phyloP scores from a whole-genome alignment of 2,329 filamentous ascomycete species.

The Neospermospora avenae region DNA sequence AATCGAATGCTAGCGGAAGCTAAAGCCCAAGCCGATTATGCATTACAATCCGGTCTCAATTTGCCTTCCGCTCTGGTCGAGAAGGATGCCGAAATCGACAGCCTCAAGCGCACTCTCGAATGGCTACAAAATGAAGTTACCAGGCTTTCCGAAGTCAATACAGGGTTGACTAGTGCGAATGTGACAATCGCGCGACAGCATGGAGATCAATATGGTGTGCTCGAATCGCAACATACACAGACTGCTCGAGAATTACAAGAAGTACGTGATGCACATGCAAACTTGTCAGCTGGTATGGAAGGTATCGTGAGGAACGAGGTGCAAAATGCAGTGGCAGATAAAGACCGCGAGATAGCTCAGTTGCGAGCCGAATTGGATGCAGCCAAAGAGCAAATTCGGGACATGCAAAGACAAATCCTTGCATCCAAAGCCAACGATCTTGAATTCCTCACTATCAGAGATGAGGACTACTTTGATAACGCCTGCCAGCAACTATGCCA shows the following conservation, averaged over 20 bases:
- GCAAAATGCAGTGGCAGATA: slow-evolving; percentile 66
- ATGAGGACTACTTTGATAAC: slow-evolving; percentile 93
- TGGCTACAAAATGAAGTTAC: slow-evolving; percentile 79
- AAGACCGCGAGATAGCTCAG: slow-evolving; percentile 77
- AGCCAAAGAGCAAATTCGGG: slow-evolving; percentile 61
- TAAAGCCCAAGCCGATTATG: slow-evolving; percentile 65
- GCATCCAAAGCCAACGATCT: slow-evolving; percentile 57
- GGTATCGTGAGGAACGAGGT: slow-evolving; percentile 59
- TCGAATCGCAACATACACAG: slow-evolving; percentile 65
- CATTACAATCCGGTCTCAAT: slow-evolving; percentile 56
- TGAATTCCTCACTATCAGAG: slow-evolving; percentile 73
- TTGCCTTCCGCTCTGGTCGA: slow-evolving; percentile 71
- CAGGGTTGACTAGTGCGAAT: slow-evolving; percentile 74
- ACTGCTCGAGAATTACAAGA: slow-evolving; percentile 67
- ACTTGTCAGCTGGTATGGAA: slow-evolving; percentile 61
- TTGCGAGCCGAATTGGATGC: slow-evolving; percentile 73
- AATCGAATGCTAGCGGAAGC: slow-evolving; percentile 77
- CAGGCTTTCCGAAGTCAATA: slow-evolving; percentile 78
- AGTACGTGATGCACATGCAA: slow-evolving; percentile 59
- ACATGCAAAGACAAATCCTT: slow-evolving; percentile 57
- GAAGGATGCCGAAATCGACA: slow-evolving; percentile 82
- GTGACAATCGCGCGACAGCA: slow-evolving; percentile 72
- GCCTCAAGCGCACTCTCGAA: slow-evolving; percentile 73
- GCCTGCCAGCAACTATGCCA: slow-evolving; percentile 93
- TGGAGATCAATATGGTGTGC: slow-evolving; percentile 63